These are phyloP conservation scores for Davidsoniella australis DNA, from an alignment of 2,329 filamentous ascomycete genomes.

Conservation along the genomic window DNA sequence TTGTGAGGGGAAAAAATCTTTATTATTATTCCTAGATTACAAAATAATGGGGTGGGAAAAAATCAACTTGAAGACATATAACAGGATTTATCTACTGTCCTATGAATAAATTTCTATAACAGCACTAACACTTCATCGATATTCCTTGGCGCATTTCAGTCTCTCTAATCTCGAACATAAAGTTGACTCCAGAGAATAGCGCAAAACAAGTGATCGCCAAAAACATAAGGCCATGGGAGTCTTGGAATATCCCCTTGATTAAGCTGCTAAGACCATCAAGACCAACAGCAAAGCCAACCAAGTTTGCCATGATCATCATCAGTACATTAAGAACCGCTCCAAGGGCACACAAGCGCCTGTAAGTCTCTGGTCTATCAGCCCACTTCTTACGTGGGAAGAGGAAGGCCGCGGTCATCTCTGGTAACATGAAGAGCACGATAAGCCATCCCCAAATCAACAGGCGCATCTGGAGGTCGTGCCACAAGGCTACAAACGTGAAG, in stretches of 20 bases:
- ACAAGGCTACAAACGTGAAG: conserved; percentile 93
- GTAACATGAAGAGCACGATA: conserved; percentile 81
- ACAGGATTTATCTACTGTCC: too few species aligned
- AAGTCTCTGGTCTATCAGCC: conserved; percentile 50
- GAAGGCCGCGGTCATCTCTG: conserved; percentile 57
- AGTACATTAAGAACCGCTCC: conserved; percentile 72
- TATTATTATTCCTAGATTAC: too few species aligned
- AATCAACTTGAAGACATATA: too few species aligned
- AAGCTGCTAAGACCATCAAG: conserved; percentile 72
- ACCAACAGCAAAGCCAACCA: conserved; percentile 88
- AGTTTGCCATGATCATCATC: conserved; percentile 91
- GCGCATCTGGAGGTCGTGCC: conserved; percentile 90
- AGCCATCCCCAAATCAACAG: conserved; percentile 95
- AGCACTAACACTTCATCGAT: conserved; percentile 54
- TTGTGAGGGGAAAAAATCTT: too few species aligned
- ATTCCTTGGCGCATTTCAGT: conserved; percentile 69
- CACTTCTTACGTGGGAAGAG: conserved; percentile 61
- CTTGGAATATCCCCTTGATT: conserved; percentile 55
- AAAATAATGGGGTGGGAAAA: too few species aligned
- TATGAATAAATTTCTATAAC: neutral
- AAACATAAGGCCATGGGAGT: conserved; percentile 58
- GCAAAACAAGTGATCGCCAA: conserved; percentile 51
- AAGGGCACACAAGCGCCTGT: conserved; percentile 62
- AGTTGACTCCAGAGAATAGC: conserved; percentile 69
- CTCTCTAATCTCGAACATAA: conserved; percentile 95